Base-by-base conservation (phyloP, 768 basidiomycete genomes). In the Amanita pseudoporphyria region DNA sequence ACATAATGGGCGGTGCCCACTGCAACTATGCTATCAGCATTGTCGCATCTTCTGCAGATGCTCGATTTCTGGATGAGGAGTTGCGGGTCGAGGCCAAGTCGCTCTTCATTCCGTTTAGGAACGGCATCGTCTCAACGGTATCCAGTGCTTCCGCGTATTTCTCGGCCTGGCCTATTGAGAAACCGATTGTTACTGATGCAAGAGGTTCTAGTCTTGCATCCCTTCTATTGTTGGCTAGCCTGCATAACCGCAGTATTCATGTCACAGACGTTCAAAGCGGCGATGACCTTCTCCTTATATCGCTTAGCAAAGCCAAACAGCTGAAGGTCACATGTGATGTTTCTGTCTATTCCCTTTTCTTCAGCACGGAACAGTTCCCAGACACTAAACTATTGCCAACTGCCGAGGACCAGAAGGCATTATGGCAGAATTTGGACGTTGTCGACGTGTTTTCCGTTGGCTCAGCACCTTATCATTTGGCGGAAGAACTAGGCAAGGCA, bases 251-350 rank as follows among this genome's bases (percentile, higher is more conserved):
- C 53, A 82, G 79, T 55, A 78, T 98, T 9, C 96, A 99, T 63
- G 77, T 98, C 56, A 89, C 89, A 7, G 87, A 94, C 58, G 89
- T 98, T 28, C 82, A 82, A 53, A 85, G 75, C 54, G 76, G 78
- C 56, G 91, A 94, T 48, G 96, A 98, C 60, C 71, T 99, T 42
- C 72, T 86, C 26, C 70, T 99, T 51, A 97, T 99, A 62, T 83
- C 87, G 2, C 74, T 99, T 33, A 93, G 91, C 76, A 99, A 99
- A 70, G 84, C 84, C 36, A 94, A 92, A 70, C 74, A 87, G 10
- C 78, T 98, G 58, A 87, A 89, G 59, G 95, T 97, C 44, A 97
- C 95, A 3, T 98, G 95, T 64, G 96, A 99, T 57, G 90, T 96
- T 28, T 83, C 93, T 12, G 76, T 97, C 44, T 97, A 87, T 65